Evolutionary conservation across 345 rosid species (phyloP).

Genomic region (Rhodomyrtus tomentosa): DNA sequence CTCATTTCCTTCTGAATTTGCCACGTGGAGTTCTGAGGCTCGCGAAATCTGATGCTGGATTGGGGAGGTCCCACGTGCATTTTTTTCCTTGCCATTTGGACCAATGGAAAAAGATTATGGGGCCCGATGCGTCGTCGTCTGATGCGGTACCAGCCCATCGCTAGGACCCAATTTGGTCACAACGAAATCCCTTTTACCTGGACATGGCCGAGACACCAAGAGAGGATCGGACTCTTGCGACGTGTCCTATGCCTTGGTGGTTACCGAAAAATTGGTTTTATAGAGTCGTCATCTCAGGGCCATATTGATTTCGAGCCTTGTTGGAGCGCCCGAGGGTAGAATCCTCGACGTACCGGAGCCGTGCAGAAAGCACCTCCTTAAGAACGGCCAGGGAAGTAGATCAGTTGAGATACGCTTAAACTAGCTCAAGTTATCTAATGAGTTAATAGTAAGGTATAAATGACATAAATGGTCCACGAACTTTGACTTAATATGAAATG

Average conservation of each 20-base stretch:
- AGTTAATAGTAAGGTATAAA: background rate
- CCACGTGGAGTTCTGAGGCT: background rate
- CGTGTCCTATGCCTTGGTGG: no score
- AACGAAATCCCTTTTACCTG: background rate
- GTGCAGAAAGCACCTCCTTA: background rate
- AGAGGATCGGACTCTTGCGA: no score
- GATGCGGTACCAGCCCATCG: background rate
- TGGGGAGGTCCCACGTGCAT: background rate
- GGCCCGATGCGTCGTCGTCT: background rate
- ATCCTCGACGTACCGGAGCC: background rate
- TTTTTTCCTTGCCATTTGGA: background rate
- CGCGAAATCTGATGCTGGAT: accelerated
- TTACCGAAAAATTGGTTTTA: no score
- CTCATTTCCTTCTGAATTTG: background rate
- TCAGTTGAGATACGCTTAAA: background rate
- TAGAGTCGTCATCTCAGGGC: background rate
- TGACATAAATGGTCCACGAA: no score
- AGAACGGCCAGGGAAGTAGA: background rate
- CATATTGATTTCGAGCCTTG: background rate
- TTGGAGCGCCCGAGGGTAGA: background rate
- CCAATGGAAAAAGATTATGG: background rate
- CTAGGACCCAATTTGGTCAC: background rate
- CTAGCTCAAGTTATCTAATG: background rate
- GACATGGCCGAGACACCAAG: background rate
- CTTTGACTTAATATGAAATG: no score